phyloP scores from a whole-genome alignment of 179 eudicot genomes.

The Camellia oleifera region DNA sequence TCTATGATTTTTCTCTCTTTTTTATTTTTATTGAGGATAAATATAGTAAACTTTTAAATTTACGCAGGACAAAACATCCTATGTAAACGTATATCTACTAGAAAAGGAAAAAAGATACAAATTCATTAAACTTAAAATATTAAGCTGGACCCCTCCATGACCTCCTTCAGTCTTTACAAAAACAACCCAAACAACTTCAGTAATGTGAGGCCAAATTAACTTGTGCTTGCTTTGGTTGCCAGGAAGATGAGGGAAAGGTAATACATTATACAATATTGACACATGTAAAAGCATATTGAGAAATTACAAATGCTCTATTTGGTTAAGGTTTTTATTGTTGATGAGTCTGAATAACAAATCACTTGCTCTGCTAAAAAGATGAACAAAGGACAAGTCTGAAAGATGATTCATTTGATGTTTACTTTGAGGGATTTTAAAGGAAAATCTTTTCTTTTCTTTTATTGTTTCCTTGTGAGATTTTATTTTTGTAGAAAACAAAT shows the following conservation, averaged over 20 bases:
- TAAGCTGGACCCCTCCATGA: slow-evolving; percentile 9
- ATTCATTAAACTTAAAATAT: not conserved
- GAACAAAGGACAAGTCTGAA: too few species aligned
- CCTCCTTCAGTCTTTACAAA: not conserved
- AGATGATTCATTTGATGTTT: too few species aligned
- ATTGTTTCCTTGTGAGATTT: not conserved
- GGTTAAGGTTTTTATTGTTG: too few species aligned
- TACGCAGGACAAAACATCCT: not conserved
- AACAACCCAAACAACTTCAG: not conserved
- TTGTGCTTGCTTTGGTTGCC: too few species aligned
- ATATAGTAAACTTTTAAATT: not conserved
- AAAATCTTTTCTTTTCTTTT: not conserved
- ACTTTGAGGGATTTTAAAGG: not conserved
- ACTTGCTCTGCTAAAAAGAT: too few species aligned
- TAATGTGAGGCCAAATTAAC: not conserved
- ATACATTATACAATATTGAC: too few species aligned
- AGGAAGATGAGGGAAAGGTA: too few species aligned
- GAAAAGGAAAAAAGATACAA: not conserved
- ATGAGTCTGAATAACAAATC: too few species aligned
- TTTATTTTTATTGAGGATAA: not conserved
- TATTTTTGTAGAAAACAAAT: not conserved
- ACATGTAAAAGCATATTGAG: not conserved
- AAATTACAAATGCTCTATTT: not conserved
- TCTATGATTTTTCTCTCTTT: not conserved
- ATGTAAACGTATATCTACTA: not conserved